Evolutionary conservation across 495 filamentous ascomycete genomes (phyloP).

Genomic region (Aspergillus indologenus): DNA sequence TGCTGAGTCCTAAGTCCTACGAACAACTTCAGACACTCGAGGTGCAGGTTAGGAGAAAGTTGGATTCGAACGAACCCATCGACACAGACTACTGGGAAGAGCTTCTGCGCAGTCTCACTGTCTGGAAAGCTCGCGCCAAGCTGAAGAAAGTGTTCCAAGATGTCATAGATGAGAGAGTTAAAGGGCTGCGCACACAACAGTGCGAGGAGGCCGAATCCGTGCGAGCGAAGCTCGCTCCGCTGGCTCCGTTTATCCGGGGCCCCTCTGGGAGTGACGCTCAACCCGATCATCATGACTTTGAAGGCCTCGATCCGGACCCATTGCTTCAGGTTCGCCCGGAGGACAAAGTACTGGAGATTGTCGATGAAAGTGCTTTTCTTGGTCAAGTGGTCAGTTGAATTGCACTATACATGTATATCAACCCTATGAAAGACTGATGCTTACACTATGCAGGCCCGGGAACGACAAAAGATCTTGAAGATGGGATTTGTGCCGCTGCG

Average conservation of each 20-base stretch:
- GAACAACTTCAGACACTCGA: slow-evolving; percentile 83
- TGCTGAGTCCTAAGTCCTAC: slow-evolving; percentile 81
- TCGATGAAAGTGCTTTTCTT: slow-evolving; percentile 62
- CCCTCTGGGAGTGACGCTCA: slow-evolving; percentile 5
- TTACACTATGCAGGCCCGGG: slow-evolving; percentile 42
- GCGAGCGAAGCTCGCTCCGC: slow-evolving; percentile 51
- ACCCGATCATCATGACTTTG: slow-evolving; percentile 23
- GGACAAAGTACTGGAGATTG: slow-evolving; percentile 60
- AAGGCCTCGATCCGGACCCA: slow-evolving; percentile 66
- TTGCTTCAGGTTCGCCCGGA: slow-evolving; percentile 64
- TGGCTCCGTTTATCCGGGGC: slow-evolving; percentile 30
- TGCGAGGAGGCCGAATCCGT: slow-evolving; percentile 65
- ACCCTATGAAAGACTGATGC: background rate
- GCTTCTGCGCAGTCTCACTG: slow-evolving; percentile 74
- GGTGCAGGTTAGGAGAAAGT: slow-evolving; percentile 75
- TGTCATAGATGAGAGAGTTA: slow-evolving; percentile 70
- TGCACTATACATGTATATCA: background rate
- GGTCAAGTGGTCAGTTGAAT: slow-evolving; percentile 49
- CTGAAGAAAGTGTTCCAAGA: slow-evolving; percentile 76
- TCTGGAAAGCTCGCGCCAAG: slow-evolving; percentile 90
- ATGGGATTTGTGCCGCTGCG: slow-evolving; percentile 67
- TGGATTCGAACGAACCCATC: slow-evolving; percentile 85
- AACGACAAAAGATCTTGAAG: slow-evolving; percentile 62
- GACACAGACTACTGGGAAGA: slow-evolving; percentile 98
- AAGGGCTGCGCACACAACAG: slow-evolving; percentile 64